phyloP scores from a whole-genome alignment of 345 rosid genomes.

The Ceriops zippeliana region DNA sequence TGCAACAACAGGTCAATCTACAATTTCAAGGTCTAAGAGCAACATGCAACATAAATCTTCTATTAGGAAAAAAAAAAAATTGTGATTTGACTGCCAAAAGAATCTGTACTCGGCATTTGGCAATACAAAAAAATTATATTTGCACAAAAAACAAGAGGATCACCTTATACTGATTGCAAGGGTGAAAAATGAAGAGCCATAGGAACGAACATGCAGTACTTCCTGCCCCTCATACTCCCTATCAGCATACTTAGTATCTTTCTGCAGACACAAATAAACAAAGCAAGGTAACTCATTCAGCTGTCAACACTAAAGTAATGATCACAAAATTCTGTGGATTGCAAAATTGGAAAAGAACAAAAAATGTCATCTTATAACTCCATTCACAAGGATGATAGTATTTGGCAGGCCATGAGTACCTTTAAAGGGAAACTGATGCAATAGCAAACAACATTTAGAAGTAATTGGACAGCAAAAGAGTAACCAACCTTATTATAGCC shows the following conservation, averaged over 20 bases:
- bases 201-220: conserved; percentile 75
- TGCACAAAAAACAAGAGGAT: background rate
- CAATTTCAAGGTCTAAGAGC: no score
- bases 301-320: conserved; percentile 4
- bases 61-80: background rate
- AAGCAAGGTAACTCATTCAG: conserved; percentile 7
- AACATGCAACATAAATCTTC: no score
- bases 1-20: no score
- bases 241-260: conserved; percentile 36
- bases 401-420: background rate
- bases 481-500: conserved; percentile 48
- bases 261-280: conserved; percentile 41
- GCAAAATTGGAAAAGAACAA: background rate
- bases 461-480: background rate
- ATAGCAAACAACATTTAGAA: background rate
- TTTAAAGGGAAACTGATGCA: background rate
- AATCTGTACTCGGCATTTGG: background rate
- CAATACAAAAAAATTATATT: background rate
- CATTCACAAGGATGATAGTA: background rate
- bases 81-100: background rate
- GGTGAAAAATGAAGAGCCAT: conserved; percentile 79
- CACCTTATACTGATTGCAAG: conserved; percentile 94
- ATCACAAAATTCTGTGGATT: conserved; percentile 2
- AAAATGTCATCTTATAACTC: background rate
- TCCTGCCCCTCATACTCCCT: conserved; percentile 59